Evolutionary conservation across 345 rosid genomes (phyloP).

Genomic region (Rhodomyrtus tomentosa): DNA sequence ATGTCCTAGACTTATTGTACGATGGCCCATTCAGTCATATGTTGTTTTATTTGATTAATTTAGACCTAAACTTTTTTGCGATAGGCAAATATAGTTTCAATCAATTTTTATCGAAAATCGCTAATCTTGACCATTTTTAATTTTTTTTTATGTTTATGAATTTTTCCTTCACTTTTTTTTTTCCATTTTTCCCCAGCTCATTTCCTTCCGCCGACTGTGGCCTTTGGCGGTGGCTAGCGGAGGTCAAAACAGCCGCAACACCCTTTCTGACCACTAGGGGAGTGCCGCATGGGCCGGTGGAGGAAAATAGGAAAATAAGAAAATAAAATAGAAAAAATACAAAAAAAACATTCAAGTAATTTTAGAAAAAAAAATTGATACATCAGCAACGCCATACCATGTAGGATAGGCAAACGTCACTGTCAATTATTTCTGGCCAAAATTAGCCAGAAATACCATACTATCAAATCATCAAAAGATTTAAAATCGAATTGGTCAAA

Average conservation of each 20-base stretch:
- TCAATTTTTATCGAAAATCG: rapidly evolving
- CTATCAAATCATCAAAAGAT: rapidly evolving
- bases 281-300: rapidly evolving
- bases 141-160: background rate
- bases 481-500: rapidly evolving
- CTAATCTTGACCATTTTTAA: rapidly evolving
- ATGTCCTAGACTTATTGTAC: rapidly evolving
- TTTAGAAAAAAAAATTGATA: no score
- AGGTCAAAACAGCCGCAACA: rapidly evolving
- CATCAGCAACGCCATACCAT: no score
- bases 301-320: background rate
- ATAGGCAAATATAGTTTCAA: rapidly evolving
- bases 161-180: background rate
- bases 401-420: rapidly evolving
- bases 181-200: background rate
- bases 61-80: rapidly evolving
- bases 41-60: background rate
- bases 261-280: background rate
- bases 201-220: rapidly evolving
- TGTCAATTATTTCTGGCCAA: rapidly evolving
- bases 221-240: background rate
- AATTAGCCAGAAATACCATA: background rate
- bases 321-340: no score
- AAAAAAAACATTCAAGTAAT: background rate
- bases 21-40: rapidly evolving